Evolutionary conservation across 352 stramenopile genomes (phyloP), one percentile per base, ranked within the genome.

Genomic region (Globisporangium takayamanum): DNA sequence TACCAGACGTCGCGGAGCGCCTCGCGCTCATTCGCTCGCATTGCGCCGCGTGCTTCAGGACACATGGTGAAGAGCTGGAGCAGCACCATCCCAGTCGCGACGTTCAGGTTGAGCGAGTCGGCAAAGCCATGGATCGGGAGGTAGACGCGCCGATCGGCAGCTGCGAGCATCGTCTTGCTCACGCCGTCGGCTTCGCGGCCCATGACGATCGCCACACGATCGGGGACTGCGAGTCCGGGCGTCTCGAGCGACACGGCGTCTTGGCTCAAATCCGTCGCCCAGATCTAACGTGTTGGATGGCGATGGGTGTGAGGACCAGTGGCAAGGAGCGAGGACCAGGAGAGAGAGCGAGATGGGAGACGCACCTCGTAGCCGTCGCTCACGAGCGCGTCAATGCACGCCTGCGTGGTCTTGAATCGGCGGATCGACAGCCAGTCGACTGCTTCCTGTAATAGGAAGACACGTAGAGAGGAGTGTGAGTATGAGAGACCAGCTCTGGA

Each of bases 121-220:
- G 85, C 81, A 80, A 94, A 95, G 49, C 85, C 87, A 58, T 83
- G 69, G 42, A 95, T 74, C 45, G 88, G 88, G 42, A 97, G 70
- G 63, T 95, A 96, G 0, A 97, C 87, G 53, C 87, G 74, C 39
- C 77, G 68, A 64, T 91, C 76, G 0, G 83, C 80, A 4, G 71
- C 68, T 37, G 76, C 61, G 25, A 95, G 70, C 71, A 97, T 88
- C 30, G 82, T 72, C 14, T 71, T 50, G 44, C 77, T 87, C 44
- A 88, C 87, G 18, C 88, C 88, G 44, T 91, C 82, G 14, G 80
- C 73, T 70, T 97, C 88, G 7, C 84, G 92, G 44, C 88, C 88
- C 74, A 97, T 91, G 16, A 95, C 85, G 64, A 97, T 83, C 16
- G 88, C 88, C 25, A 97, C 52, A 47, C 87, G 88, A 10, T 87